Evolutionary conservation across 2,329 filamentous ascomycete species (phyloP).

Genomic region (Venturia asperata): DNA sequence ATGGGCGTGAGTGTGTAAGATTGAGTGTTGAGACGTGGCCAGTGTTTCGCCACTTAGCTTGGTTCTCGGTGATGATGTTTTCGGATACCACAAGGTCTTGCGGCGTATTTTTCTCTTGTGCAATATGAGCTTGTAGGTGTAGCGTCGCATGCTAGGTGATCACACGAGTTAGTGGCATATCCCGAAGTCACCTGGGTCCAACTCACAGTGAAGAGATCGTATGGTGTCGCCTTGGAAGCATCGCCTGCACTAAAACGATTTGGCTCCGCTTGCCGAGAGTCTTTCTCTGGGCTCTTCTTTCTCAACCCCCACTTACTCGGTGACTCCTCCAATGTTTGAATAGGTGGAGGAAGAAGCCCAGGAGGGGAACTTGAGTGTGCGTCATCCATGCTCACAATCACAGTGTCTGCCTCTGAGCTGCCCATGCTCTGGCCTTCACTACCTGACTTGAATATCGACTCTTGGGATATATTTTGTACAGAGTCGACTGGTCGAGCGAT

Average conservation of each 20-base stretch:
- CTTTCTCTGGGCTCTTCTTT: constrained; percentile 12
- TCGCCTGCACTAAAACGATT: background rate
- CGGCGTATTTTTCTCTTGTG: background rate
- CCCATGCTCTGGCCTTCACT: constrained; percentile 6
- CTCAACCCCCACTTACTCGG: constrained; percentile 11
- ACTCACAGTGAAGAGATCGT: constrained; percentile 4
- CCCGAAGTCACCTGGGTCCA: background rate
- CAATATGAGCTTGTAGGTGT: constrained; percentile 12
- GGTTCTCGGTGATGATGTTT: constrained; percentile 3
- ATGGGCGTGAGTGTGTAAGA: constrained; percentile 20
- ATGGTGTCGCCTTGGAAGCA: background rate
- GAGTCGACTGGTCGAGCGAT: constrained; percentile 8
- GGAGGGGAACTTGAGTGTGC: constrained; percentile 15
- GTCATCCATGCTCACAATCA: background rate
- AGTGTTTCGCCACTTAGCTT: constrained; percentile 1
- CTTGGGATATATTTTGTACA: constrained; percentile 7
- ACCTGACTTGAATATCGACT: background rate
- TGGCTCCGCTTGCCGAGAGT: background rate
- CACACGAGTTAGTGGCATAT: background rate
- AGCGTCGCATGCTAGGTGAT: background rate
- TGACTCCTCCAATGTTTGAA: constrained; percentile 10
- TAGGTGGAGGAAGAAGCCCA: constrained; percentile 13
- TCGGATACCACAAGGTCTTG: background rate
- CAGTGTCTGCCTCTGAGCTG: background rate
- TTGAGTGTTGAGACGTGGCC: constrained; percentile 24